phyloP scores from a whole-genome alignment of 768 basidiomycete genomes.

The Rhodotorula graminis region DNA sequence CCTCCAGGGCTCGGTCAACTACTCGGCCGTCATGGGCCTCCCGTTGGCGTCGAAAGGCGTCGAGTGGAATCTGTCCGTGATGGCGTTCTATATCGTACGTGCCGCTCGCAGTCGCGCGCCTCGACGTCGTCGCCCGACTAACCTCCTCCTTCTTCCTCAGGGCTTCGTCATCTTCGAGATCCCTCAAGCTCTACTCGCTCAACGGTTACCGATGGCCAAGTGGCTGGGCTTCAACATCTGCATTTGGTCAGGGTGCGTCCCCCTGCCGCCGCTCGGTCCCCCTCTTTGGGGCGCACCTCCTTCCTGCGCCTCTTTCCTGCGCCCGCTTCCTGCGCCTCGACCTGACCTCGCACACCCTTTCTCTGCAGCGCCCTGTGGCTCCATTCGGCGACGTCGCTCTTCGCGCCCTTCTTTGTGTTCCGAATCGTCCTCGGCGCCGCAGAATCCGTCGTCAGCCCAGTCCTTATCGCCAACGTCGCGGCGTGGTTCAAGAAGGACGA shows the following conservation, averaged over 20 bases:
- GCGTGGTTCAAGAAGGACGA: slow-evolving; percentile 69
- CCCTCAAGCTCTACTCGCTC: neutral
- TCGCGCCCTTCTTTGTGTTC: slow-evolving; percentile 61
- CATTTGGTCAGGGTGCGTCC: slow-evolving; percentile 51
- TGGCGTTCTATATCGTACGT: slow-evolving; percentile 58
- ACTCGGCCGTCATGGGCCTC: slow-evolving; percentile 60
- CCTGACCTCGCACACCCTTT: slow-evolving; percentile 28
- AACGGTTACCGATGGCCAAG: neutral
- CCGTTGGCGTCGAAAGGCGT: slow-evolving; percentile 56
- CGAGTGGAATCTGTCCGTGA: slow-evolving; percentile 54
- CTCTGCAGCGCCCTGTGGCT: slow-evolving; percentile 54
- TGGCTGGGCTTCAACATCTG: slow-evolving; percentile 56
- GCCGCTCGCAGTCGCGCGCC: neutral
- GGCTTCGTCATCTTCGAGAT: slow-evolving; percentile 43
- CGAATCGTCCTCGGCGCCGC: slow-evolving; percentile 55
- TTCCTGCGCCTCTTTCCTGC: neutral
- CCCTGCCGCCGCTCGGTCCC: too few species aligned
- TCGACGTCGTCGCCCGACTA: neutral
- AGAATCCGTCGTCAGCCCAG: neutral
- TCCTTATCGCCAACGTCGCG: slow-evolving; percentile 58
- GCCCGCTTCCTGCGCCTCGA: too few species aligned
- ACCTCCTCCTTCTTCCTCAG: neutral
- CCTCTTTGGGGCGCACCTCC: too few species aligned
- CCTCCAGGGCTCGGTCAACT: slow-evolving; percentile 57
- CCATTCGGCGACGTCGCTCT: slow-evolving; percentile 57